Base-by-base conservation (phyloP, 1,284 basidiomycete genomes). In the Neonothopanus nambi region DNA sequence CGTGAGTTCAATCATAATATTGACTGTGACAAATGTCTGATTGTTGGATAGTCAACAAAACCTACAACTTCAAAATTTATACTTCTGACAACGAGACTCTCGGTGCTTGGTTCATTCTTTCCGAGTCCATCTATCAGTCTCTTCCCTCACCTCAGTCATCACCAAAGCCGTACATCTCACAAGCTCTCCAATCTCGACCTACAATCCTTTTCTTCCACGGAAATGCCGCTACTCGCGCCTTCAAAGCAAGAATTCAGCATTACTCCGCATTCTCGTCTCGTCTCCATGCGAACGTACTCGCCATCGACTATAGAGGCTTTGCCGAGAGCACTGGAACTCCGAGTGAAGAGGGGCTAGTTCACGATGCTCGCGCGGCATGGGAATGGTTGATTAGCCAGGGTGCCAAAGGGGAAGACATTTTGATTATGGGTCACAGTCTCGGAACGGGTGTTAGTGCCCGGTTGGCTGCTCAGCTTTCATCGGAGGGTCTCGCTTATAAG, bases 301-400 rank as follows among this genome's bases (percentile, higher is more conserved):
- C 85, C 0, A 83, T 93, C 41, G 95, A 97, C 69, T 96, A 96
- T 66, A 84, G 93, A n/a, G 95, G 95, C 0, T 98, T 91, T 62
- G 95, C 78, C 0, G 94, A 98, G 65, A 95, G 92, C 52, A 79
- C 82, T 0, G 93, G 94, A 1, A 68, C 67, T 1, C 95, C 95
- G 0, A 84, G 80, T 9, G 89, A 95, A 66, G 68, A 71, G 12
- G 96, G 95, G 0, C 72, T 98, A 0, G 68, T 82, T 0, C 69
- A 70, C 3, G 96, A 98, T 64, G 93, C 92, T 1, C 76, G 84
- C 23, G 79, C 91, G 0, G 90, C 87, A 0, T 97, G 86, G 80
- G 81, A 92, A 60, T 96, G 89, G 86, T 70, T 93, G 5, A 66
- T 84, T 5, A 64, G 70, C 3, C 73, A 79, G 18, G 87, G 87